Evolutionary conservation across 148 eudicot species (phyloP).

Genomic region (Simmondsia chinensis): DNA sequence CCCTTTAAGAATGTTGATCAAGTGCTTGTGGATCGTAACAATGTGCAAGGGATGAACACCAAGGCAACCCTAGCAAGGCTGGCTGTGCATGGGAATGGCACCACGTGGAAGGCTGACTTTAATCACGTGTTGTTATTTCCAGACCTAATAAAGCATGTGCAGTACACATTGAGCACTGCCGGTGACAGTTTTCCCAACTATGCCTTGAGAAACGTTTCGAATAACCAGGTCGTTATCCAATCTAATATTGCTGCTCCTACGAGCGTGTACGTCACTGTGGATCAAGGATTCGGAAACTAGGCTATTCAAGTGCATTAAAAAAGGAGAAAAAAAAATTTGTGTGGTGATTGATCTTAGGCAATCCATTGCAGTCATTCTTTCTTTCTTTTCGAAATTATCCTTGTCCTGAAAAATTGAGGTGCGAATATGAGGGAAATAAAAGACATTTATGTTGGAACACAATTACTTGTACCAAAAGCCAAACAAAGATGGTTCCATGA

Average conservation of each 20-base stretch:
- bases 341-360: no score
- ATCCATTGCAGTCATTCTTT: no score
- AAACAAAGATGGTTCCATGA: no score
- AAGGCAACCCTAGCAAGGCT: constrained; percentile 54
- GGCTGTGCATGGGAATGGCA: constrained; percentile 37
- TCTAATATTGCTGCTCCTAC: constrained; percentile 34
- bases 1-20: constrained; percentile 38
- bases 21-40: constrained; percentile 55
- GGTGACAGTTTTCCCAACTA: constrained; percentile 35
- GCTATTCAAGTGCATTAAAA: no score
- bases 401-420: no score
- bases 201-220: constrained; percentile 49
- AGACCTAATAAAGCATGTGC: constrained; percentile 44
- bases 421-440: no score
- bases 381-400: no score
- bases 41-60: constrained; percentile 55
- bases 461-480: no score
- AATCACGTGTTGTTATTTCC: constrained; percentile 53
- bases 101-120: constrained; percentile 57
- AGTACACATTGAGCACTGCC: constrained; percentile 32
- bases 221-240: constrained; percentile 53
- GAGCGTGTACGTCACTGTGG: constrained; percentile 43
- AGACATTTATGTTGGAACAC: no score
- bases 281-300: constrained; percentile 52
- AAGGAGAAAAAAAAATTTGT: no score